phyloP scores from a whole-genome alignment of 2,329 filamentous ascomycete genomes.

The Emmonsia crescens region DNA sequence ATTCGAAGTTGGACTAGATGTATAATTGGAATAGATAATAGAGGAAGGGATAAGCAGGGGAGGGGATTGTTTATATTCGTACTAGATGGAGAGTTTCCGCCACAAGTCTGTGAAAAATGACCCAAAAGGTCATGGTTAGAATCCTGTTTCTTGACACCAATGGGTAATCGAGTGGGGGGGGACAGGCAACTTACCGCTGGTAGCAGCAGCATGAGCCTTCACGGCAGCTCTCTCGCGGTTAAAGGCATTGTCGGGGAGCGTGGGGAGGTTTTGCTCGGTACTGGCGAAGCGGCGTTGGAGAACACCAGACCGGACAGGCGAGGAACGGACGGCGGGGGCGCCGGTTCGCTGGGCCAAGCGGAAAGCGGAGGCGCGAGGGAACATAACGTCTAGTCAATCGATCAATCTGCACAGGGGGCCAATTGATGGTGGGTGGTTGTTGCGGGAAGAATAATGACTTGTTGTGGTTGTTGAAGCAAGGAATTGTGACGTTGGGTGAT shows the following conservation, averaged over 20 bases:
- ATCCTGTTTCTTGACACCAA: not conserved
- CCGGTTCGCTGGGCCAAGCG: conserved; percentile 52
- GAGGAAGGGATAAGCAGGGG: not conserved
- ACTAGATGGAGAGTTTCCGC: conserved; percentile 95
- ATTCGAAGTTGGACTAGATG: not conserved
- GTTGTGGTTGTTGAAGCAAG: not conserved
- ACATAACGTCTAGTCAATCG: conserved; percentile 39
- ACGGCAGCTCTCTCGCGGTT: conserved; percentile 82
- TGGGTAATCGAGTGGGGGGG: not conserved
- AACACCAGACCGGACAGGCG: conserved; percentile 44
- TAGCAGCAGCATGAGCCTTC: conserved; percentile 77
- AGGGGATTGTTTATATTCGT: not conserved
- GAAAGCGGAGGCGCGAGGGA: conserved; percentile 51
- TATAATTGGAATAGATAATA: not conserved
- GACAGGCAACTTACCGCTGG: conserved; percentile 56
- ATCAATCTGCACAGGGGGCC: not conserved
- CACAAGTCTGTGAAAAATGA: conserved; percentile 58
- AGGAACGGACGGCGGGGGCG: conserved; percentile 46
- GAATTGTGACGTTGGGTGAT: conserved; percentile 1
- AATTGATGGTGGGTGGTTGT: not conserved
- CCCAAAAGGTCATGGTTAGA: not conserved
- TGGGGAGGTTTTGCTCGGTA: conserved; percentile 47
- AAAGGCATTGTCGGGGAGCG: conserved; percentile 75
- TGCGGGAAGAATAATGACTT: not conserved
- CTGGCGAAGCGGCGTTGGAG: conserved; percentile 66